phyloP scores from a whole-genome alignment of 768 basidiomycete species.

The Hemileccinum rubropunctum region DNA sequence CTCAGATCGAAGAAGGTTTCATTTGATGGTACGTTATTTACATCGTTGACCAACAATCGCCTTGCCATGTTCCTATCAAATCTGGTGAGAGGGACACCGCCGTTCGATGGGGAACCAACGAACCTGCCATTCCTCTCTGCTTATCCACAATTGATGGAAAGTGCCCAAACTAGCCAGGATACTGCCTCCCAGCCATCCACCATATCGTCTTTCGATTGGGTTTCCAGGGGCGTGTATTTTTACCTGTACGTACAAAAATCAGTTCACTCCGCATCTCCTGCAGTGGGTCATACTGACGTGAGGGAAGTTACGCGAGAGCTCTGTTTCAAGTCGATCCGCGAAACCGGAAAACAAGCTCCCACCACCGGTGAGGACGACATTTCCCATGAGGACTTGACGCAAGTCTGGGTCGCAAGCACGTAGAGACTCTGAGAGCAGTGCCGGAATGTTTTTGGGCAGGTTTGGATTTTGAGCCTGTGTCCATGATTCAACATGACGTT shows the following conservation, averaged over 20 bases:
- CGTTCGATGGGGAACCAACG: slow-evolving; percentile 21
- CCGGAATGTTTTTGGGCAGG: slow-evolving; percentile 71
- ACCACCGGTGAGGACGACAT: slow-evolving; percentile 95
- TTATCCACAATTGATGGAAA: slow-evolving; percentile 97
- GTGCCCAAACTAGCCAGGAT: slow-evolving; percentile 94
- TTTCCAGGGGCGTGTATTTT: slow-evolving; percentile 94
- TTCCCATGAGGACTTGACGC: slow-evolving; percentile 84
- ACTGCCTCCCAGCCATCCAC: slow-evolving; percentile 94
- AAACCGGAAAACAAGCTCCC: slow-evolving; percentile 86
- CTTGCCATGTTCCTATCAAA: slow-evolving; percentile 71
- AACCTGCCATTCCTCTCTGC: slow-evolving; percentile 90
- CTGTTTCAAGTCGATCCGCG: slow-evolving; percentile 74
- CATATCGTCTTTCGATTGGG: slow-evolving; percentile 84
- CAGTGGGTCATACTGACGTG: slow-evolving; percentile 53
- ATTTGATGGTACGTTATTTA: slow-evolving; percentile 47
- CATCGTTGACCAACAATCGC: slow-evolving; percentile 82
- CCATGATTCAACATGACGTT: slow-evolving; percentile 6
- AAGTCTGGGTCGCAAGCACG: slow-evolving; percentile 89
- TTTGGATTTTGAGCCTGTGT: slow-evolving; percentile 53
- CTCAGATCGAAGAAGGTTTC: not conserved
- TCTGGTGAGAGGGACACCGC: slow-evolving; percentile 1
- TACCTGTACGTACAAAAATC: slow-evolving; percentile 47
- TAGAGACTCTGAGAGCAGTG: slow-evolving; percentile 75
- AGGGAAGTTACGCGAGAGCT: slow-evolving; percentile 71
- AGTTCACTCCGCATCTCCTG: slow-evolving; percentile 1